A percentile compares a stretch with the other conserved stretches of the same genome.
These are phyloP conservation scores for Tulasnella sp. DNA, from an alignment of 768 basidiomycete genomes.

Conservation along the genomic window DNA sequence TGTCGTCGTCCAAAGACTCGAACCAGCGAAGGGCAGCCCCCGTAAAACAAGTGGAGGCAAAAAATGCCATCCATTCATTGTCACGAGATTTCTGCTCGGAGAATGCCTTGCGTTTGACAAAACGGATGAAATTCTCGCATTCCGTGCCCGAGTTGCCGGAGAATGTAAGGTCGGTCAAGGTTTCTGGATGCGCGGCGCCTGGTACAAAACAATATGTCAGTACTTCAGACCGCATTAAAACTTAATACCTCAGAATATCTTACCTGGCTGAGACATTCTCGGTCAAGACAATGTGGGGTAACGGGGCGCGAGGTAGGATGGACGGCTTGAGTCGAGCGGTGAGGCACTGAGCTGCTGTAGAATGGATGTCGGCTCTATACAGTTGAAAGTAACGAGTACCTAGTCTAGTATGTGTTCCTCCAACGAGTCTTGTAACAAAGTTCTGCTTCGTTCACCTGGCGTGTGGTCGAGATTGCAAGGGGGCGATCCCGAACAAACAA, in stretches of 20 bases:
- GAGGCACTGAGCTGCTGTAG: too few species aligned
- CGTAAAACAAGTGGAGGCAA: not conserved
- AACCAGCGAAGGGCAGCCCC: not conserved
- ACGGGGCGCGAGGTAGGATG: too few species aligned
- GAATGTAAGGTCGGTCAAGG: not conserved
- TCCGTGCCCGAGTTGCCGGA: not conserved
- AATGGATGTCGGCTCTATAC: too few species aligned
- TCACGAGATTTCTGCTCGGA: not conserved
- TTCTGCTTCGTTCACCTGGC: not conserved
- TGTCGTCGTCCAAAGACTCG: not conserved
- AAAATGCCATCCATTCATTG: not conserved
- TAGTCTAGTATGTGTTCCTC: not conserved
- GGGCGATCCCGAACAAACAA: not conserved
- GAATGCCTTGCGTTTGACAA: not conserved
- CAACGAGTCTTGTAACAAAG: not conserved
- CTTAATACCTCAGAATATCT: not conserved
- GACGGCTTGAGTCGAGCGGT: too few species aligned
- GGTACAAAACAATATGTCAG: too few species aligned
- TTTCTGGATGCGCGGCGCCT: not conserved
- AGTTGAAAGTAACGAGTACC: not conserved
- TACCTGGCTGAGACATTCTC: not conserved
- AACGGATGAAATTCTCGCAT: constrained; percentile 1
- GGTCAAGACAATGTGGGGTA: not conserved
- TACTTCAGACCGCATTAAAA: too few species aligned
- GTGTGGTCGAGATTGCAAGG: not conserved